Evolutionary conservation across 2,329 filamentous ascomycete genomes (phyloP), one percentile per base, ranked within the genome.

Genomic region (Pestalotiopsis sp.): DNA sequence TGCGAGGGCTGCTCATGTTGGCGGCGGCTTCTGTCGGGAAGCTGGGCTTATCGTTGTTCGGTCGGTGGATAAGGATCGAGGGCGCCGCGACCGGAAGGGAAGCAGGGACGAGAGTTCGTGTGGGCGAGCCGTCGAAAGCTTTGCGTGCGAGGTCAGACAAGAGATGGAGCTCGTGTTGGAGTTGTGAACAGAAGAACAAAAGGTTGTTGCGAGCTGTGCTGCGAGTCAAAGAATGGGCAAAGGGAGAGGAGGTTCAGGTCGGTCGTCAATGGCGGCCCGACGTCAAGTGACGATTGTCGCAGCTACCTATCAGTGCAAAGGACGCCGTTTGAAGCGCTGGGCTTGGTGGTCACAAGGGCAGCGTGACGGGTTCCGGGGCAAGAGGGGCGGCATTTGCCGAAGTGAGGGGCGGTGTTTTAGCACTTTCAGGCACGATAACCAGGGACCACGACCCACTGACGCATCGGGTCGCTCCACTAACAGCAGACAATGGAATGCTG

Each of bases 1-100:
- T 71, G n/a, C 75, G 69, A 24, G 76, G 75, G 56, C 76, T 78
- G 66, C 72, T 75, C 76, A 78, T 78, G 61, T 73, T 77, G 69
- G 59, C 67, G 69, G 59, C 67, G 13, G 56, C 26, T 20, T 60
- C 24, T 14, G 39, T 40, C 40, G 44, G 44, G 38, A 14, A 35
- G 44, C 30, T 65, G 17, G 22, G 20, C 44, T 57, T 30, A 65
- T 56, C 44, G 52, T 10, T 13, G 17, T 35, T 22, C 35, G 48
- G 44, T 26, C 30, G 24, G 44, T 65, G 63, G 30, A 48, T 38
- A 56, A 35, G 63, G 40, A 35, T 65, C 14, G 48, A 35, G 44
- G 48, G 17, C 22, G 20, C 22, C 30, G 63, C 22, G 13, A 10
- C 24, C 26, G 58, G 20, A 39, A 11, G 26, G 24, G 58, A 30